Evolutionary conservation across 176 grass and related monocot genomes (phyloP).

Genomic region (Lolium perenne): DNA sequence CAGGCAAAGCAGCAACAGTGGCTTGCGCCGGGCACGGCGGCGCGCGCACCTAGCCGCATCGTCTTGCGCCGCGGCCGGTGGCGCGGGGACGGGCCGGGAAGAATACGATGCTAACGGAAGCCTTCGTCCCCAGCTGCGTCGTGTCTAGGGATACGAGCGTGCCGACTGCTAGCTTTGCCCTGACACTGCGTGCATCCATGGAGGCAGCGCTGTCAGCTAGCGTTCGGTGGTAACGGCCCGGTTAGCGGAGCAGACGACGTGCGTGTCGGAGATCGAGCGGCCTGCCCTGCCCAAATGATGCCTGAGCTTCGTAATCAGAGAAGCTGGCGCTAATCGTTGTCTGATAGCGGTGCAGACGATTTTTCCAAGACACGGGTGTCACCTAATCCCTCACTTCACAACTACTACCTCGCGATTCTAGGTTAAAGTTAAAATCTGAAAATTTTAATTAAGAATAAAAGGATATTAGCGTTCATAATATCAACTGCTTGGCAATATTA

Average conservation of each 20-base stretch:
- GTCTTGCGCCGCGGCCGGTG: constrained; percentile 29
- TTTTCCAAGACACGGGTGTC: background rate
- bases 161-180: background rate
- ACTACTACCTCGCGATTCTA: no score
- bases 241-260: constrained; percentile 35
- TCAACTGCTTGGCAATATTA: no score
- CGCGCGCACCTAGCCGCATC: constrained; percentile 1
- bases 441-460: no score
- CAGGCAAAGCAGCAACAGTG: background rate
- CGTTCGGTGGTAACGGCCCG: constrained; percentile 33
- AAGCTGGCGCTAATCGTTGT: background rate
- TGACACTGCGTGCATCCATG: background rate
- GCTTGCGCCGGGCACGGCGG: background rate
- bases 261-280: background rate
- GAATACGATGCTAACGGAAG: background rate
- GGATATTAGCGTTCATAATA: no score
- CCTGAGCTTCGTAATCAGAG: background rate
- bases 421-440: no score
- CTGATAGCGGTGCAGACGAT: background rate
- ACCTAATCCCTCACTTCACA: background rate
- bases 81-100: background rate
- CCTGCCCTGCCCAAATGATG: constrained; percentile 13
- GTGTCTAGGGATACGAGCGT: background rate
- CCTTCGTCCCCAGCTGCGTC: background rate
- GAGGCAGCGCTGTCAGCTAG: constrained; percentile 24